Evolutionary conservation across 2,329 filamentous ascomycete genomes (phyloP), one percentile per base, ranked within the genome.

Genomic region (Sclerotinia nivalis): DNA sequence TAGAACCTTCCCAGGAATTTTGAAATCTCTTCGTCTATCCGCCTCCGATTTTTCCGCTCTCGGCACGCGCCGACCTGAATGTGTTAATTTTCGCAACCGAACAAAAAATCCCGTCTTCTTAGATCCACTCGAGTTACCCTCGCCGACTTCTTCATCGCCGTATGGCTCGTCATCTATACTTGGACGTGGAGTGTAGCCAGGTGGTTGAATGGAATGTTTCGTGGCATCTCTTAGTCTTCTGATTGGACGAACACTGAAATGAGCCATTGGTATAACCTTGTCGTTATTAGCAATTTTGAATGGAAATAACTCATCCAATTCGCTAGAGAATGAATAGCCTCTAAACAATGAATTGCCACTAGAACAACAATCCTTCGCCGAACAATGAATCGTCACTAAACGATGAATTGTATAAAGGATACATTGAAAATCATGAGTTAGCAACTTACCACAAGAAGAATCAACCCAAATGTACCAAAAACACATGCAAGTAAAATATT

Each of bases 401-500:
- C 12, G 12, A 37, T 40, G 55, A 58, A 58, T 58, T 22, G 34
- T 58, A 40, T 40, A 22, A 37, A 56, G 31, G 9, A 20, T 9
- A 3, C 20, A n/a, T 34, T 37, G 31, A 37, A 56, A 22, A 34
- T 37, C 10, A 15, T 58, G 10, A 40, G 7, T n/a, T 18, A 8
- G 4, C 9, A 58, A 69, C 66, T 50, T 65, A 69, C 67, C 1
- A 96, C 78, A 12, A 96, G 72, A 4, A 93, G 78, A 66, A 96
- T 86, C 6, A 91, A 84, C 0, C 90, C 93, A 18, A 90, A 86
- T 0, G 93, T 95, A 0, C 91, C 92, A 78, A 97, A 96, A 0
- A 97, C 91, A 72, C 93, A 97, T 7, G 88, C 92, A 2, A 97
- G 80, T 1, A 97, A 86, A 65, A 97, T 92, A 61, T 90, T 89